A percentile compares a stretch with the other conserved stretches of the same genome.
Conservation (phyloP, 176 grass and related monocot species). For the Zoysia japonica region DNA sequence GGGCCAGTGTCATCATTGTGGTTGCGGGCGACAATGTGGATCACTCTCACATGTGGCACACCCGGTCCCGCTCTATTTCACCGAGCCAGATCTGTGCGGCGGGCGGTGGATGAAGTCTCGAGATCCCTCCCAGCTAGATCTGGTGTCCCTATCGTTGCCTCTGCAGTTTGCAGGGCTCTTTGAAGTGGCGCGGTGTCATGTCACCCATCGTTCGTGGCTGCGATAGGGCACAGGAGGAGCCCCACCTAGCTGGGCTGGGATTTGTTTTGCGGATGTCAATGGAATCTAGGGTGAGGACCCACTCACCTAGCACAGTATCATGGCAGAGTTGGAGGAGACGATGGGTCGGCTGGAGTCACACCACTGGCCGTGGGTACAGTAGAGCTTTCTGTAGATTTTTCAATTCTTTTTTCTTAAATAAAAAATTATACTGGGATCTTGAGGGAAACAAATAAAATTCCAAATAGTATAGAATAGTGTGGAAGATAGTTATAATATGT, state of each 20-base stretch:
- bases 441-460: no score
- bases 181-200: conserved; percentile 22
- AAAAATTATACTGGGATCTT: no score
- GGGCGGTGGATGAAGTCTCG: conserved; percentile 43
- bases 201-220: conserved; percentile 35
- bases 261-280: background rate
- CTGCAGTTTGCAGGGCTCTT: conserved; percentile 46
- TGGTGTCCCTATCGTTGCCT: conserved; percentile 62
- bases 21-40: conserved; percentile 59
- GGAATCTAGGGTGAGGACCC: background rate
- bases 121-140: conserved; percentile 77
- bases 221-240: conserved; percentile 24
- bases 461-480: no score
- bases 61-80: conserved; percentile 65
- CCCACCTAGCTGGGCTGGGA: conserved; percentile 3
- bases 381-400: background rate
- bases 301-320: background rate
- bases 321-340: background rate
- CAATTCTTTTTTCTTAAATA: no score
- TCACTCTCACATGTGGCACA: conserved; percentile 61
- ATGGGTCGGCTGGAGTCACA: background rate
- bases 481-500: no score
- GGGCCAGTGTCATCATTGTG: conserved; percentile 31
- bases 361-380: background rate
- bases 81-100: conserved; percentile 55